Base-by-base conservation (phyloP, 805 yeast species). In the Wickerhamomyces silvicola region DNA sequence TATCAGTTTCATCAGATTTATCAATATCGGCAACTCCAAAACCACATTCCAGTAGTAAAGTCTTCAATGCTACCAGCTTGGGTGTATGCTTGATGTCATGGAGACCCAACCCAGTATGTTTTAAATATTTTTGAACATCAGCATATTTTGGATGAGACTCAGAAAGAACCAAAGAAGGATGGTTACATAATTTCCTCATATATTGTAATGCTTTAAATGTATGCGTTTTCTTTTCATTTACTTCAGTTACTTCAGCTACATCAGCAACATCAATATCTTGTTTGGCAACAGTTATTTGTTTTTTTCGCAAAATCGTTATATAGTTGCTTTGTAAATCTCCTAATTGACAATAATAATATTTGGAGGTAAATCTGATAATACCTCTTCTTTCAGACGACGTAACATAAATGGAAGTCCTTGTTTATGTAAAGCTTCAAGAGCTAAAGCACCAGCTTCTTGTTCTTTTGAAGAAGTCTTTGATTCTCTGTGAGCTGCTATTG, bases 201-300 rank as follows among this genome's bases (percentile, higher is more conserved):
- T 92, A 92, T 57, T 92, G 97, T 48, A 92, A 70, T 0, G 95
- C 97, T 55, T 92, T 97, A 79, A 92, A 92, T 39, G 94, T 85
- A 55, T 94, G 98, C 37, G 87, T 87, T 52, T 87, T 86, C 22
- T 71, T 72, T 32, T 69, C 77, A 7, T 58, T 60, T 20, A 66
- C 70, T 9, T 59, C 64, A 4, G 64, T 51, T 28, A 63, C 64
- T n/a, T n/a, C 77, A 7, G 58, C 60, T 20, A 66, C 70, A 8
- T 59, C 64, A 4, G 64, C 52, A 28, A 63, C 64, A 33, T 66
- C 62, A 22, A 83, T 65, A 36, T 81, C 94, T 37, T 73, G 71
- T 40, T 71, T 72, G 4, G 88, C 87, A 2, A 72, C 63, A 5
- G 70, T 60, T 56, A 84, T 85, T 50, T 92, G 97, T 52, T 83